Evolutionary conservation across 768 basidiomycete genomes (phyloP).

Genomic region (Boletus fagicola): DNA sequence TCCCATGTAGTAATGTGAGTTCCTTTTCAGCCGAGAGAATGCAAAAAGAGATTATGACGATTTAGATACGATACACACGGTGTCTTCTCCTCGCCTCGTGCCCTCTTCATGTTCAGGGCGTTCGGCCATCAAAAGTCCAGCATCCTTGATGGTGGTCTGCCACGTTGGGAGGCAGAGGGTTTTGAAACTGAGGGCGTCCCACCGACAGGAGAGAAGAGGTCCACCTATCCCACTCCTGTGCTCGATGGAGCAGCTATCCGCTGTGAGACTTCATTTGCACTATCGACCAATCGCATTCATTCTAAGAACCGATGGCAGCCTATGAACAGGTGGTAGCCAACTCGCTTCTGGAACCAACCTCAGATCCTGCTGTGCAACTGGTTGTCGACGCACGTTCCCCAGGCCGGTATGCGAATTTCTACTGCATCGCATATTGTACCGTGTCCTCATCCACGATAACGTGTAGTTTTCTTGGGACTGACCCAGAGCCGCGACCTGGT

Average conservation of each 20-base stretch:
- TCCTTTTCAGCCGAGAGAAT: neutral
- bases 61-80: slow-evolving; percentile 86
- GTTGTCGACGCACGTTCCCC: slow-evolving; percentile 85
- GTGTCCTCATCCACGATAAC: slow-evolving; percentile 9
- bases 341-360: slow-evolving; percentile 45
- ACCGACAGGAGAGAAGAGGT: slow-evolving; percentile 21
- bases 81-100: slow-evolving; percentile 89
- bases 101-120: slow-evolving; percentile 90
- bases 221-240: slow-evolving; percentile 51
- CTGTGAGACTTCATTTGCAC: slow-evolving; percentile 34
- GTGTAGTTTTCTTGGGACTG: slow-evolving; percentile 70
- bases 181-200: slow-evolving; percentile 45
- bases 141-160: slow-evolving; percentile 91
- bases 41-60: slow-evolving; percentile 11
- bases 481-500: slow-evolving; percentile 86
- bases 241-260: slow-evolving; percentile 51
- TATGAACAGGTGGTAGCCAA: slow-evolving; percentile 84
- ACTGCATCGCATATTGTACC: neutral
- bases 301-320: slow-evolving; percentile 40
- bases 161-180: slow-evolving; percentile 72
- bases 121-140: slow-evolving; percentile 87
- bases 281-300: slow-evolving; percentile 32
- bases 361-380: slow-evolving; percentile 52
- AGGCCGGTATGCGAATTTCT: slow-evolving; percentile 57
- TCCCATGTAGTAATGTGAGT: slow-evolving; percentile 83